Percentiles rank a stretch among this genome's conserved stretches.
phyloP scores from a whole-genome alignment of 495 filamentous ascomycete species.

The Penicillium soppii region DNA sequence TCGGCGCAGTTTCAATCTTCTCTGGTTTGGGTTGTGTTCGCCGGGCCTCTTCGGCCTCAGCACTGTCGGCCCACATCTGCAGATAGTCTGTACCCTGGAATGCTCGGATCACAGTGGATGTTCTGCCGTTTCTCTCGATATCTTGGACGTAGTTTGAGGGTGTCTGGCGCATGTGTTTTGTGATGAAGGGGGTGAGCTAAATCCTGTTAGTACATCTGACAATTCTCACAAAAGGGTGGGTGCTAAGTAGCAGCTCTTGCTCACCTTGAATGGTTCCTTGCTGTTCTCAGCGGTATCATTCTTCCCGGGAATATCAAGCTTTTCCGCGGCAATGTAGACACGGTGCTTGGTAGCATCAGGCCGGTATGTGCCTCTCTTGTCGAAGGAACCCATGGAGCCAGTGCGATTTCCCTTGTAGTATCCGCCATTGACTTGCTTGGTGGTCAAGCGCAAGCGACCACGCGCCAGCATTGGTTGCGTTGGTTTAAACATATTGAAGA shows the following conservation, averaged over 20 bases:
- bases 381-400: conserved; percentile 83
- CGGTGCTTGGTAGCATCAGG: conserved; percentile 85
- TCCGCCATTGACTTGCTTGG: conserved; percentile 87
- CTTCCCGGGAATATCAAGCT: conserved; percentile 38
- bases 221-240: background rate
- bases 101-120: conserved; percentile 26
- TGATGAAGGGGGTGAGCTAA: conserved; percentile 87
- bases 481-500: conserved; percentile 59
- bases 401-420: conserved; percentile 96
- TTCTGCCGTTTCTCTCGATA: conserved; percentile 25
- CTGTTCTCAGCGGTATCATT: background rate
- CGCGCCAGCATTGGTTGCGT: conserved; percentile 64
- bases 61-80: conserved; percentile 33
- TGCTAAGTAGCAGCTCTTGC: background rate
- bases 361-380: conserved; percentile 77
- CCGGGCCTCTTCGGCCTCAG: conserved; percentile 11
- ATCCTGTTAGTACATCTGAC: conserved; percentile 19
- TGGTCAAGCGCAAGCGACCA: conserved; percentile 67
- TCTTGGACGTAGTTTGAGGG: conserved; percentile 37
- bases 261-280: conserved; percentile 1
- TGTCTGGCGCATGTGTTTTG: conserved; percentile 54
- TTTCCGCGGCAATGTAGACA: conserved; percentile 78
- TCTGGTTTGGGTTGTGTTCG: background rate
- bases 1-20: background rate
- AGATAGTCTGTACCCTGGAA: conserved; percentile 40